phyloP scores from a whole-genome alignment of 31 red algal genomes.

The Porphyra umbilicalis region DNA sequence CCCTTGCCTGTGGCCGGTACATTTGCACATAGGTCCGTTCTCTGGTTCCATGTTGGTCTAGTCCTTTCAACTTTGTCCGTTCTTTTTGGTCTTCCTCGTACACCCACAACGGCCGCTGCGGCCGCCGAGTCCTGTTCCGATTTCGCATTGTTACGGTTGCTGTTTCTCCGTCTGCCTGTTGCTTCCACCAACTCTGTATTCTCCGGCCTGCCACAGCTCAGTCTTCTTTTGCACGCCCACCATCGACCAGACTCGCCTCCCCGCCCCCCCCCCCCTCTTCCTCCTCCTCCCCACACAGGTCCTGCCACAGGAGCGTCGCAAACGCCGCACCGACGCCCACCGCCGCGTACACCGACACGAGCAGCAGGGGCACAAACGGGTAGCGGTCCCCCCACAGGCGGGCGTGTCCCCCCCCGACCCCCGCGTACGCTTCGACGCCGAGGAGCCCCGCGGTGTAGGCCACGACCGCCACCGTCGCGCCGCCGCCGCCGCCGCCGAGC shows the following conservation, averaged over 20 bases:
- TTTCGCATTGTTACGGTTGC: too few relatives aligned
- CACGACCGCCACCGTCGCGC: not conserved
- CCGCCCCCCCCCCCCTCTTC: not conserved
- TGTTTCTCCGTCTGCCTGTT: too few relatives aligned
- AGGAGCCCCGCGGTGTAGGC: constrained; percentile 10
- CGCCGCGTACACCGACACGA: constrained; percentile 30
- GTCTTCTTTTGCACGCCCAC: not conserved
- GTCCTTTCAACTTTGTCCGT: too few relatives aligned
- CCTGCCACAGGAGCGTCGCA: not conserved
- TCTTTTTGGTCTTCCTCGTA: too few relatives aligned
- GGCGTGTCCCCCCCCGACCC: constrained; percentile 14
- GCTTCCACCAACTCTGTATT: too few relatives aligned
- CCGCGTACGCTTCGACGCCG: constrained; percentile 14
- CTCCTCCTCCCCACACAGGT: not conserved
- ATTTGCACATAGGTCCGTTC: too few relatives aligned
- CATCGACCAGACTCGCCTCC: not conserved
- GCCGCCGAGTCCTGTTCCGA: too few relatives aligned
- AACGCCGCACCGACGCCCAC: constrained; percentile 19
- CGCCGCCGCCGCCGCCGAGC: not conserved
- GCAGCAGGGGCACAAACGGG: constrained; percentile 44
- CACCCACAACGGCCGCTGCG: too few relatives aligned
- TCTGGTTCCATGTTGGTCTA: too few relatives aligned
- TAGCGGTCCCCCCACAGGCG: constrained; percentile 6
- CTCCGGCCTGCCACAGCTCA: too few relatives aligned
- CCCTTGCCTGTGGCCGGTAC: too few relatives aligned